These are phyloP conservation scores for Prunus persica DNA, from an alignment of 306 rosid species.

Conservation along the genomic window DNA sequence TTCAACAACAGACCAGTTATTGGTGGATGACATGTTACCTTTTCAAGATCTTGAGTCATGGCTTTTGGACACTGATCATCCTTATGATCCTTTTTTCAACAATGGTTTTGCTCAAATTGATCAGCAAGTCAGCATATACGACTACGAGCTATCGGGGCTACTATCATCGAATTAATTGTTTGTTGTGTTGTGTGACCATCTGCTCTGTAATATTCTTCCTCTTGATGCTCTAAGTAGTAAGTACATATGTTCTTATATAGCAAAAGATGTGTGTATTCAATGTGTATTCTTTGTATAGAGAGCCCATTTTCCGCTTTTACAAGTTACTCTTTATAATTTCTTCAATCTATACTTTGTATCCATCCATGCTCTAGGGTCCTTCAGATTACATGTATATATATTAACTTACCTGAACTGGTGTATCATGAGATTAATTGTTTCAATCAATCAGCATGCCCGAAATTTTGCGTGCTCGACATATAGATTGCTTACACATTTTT, in stretches of 20 bases:
- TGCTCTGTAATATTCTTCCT: background rate
- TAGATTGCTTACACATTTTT: too few relatives aligned
- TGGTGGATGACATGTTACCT: slow-evolving; percentile 12
- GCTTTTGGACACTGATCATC: slow-evolving; percentile 22
- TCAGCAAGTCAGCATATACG: slow-evolving; percentile 36
- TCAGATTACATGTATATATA: background rate
- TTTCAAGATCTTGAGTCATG: slow-evolving; percentile 26
- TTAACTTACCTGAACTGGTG: background rate
- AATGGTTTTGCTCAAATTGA: slow-evolving; percentile 14
- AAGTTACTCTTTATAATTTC: background rate
- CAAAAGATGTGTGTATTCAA: background rate
- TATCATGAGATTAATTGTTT: background rate
- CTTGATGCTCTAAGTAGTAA: background rate
- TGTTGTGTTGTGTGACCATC: background rate
- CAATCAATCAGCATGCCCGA: too few relatives aligned
- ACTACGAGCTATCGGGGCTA: slow-evolving; percentile 29
- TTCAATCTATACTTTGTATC: background rate
- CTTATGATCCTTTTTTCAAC: slow-evolving; percentile 13
- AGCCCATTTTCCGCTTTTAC: slow-evolving; percentile 4
- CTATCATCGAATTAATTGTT: slow-evolving; percentile 7
- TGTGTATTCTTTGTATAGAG: slow-evolving; percentile 1
- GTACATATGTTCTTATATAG: background rate
- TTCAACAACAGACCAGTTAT: slow-evolving; percentile 5
- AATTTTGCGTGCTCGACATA: too few relatives aligned
- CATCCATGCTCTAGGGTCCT: background rate